phyloP scores from a whole-genome alignment of 2,329 filamentous ascomycete genomes.

The Aspergillus ruber region DNA sequence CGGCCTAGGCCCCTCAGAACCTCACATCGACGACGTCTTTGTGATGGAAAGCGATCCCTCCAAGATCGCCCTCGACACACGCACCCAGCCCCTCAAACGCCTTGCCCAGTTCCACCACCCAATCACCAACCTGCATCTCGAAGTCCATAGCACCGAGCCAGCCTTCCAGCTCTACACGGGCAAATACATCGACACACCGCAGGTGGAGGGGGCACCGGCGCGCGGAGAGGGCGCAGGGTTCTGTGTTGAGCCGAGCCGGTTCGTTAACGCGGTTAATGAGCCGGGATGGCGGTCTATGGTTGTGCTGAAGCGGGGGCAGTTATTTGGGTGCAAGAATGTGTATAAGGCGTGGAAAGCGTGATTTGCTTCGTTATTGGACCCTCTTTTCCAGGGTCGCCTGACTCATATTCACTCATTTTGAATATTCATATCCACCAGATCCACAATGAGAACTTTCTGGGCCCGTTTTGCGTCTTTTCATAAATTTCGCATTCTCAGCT shows the following conservation, averaged over 20 bases:
- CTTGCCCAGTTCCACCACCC: conserved; percentile 70
- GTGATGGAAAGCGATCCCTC: conserved; percentile 60
- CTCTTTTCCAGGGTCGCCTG: neutral
- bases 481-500: too few relatives aligned
- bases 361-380: neutral
- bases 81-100: conserved; percentile 55
- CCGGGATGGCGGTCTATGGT: conserved; percentile 73
- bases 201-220: conserved; percentile 51
- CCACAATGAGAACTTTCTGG: too few relatives aligned
- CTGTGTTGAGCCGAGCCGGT: conserved; percentile 87
- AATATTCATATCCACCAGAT: too few relatives aligned
- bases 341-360: conserved; percentile 73
- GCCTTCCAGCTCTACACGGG: conserved; percentile 97
- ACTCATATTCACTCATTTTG: too few relatives aligned
- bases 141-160: conserved; percentile 86
- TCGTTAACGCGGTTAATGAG: conserved; percentile 80
- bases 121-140: conserved; percentile 67
- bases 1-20: conserved; percentile 61
- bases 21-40: conserved; percentile 88
- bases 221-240: conserved; percentile 68
- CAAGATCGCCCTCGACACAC: conserved; percentile 60
- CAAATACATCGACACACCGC: conserved; percentile 72
- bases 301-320: conserved; percentile 74
- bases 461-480: too few relatives aligned
- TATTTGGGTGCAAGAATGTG: conserved; percentile 72